phyloP scores from a whole-genome alignment of 257 asterid genomes.

The Nicotiana knightiana region DNA sequence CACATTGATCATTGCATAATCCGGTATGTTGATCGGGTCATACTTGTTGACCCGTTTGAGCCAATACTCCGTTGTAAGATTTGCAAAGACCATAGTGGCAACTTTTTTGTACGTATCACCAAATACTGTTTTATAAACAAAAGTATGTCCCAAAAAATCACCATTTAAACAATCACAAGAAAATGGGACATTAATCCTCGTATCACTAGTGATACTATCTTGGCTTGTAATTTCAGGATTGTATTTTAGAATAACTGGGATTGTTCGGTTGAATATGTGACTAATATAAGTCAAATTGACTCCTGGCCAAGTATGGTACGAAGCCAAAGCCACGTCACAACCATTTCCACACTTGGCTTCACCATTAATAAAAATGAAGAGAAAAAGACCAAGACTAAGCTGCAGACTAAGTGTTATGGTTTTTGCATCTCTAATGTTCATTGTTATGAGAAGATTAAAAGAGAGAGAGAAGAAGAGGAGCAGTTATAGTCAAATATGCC shows the following conservation, averaged over 20 bases:
- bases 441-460: conserved; percentile 20
- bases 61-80: conserved; percentile 61
- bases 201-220: conserved; percentile 32
- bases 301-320: conserved; percentile 55
- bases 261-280: conserved; percentile 31
- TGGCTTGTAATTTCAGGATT: conserved; percentile 34
- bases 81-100: conserved; percentile 43
- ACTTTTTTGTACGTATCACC: conserved; percentile 56
- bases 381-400: conserved; percentile 3
- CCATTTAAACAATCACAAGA: conserved; percentile 74
- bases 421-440: conserved; percentile 9
- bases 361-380: conserved; percentile 11
- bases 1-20: conserved; percentile 44
- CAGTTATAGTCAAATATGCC: conserved; percentile 26
- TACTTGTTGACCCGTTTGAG: conserved; percentile 54
- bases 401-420: background rate
- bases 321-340: conserved; percentile 61
- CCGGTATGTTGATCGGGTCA: conserved; percentile 47
- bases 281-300: conserved; percentile 57
- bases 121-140: conserved; percentile 38
- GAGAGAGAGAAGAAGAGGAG: background rate
- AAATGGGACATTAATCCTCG: conserved; percentile 57
- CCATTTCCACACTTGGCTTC: conserved; percentile 59
- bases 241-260: conserved; percentile 34
- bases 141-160: conserved; percentile 68